Base-by-base conservation (phyloP, 345 rosid species). In the Excoecaria agallocha region DNA sequence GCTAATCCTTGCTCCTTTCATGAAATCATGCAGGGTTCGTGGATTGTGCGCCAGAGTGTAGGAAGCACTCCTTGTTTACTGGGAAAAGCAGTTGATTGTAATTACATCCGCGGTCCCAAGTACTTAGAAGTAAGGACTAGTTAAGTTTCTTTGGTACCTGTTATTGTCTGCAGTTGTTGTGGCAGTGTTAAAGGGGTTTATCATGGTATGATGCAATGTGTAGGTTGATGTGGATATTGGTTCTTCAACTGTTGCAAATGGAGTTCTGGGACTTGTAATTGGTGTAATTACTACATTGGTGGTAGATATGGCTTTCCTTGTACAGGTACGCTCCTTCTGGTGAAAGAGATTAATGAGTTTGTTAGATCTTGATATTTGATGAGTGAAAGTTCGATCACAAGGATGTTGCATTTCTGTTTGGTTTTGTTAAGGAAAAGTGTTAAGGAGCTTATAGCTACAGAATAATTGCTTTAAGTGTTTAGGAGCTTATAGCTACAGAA, bases 291-390 rank as follows among this genome's bases (percentile, higher is more conserved):
- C 90, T 58, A 75, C 97, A 16, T 83, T 96, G 86, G 98, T 96
- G 66, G 96, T 96, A 60, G 99, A 96, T 74, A 96, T 93, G 99
- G 98, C 99, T 79, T 93, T 96, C 77, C 98, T 96, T 84, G 97
- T 96, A 83, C 99, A 95, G 97, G 90, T 85, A 77, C 54, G 62
- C n/a, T 15, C 35, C 4, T 66, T 76, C 71, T 52, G 4, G 45
- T 58, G 80, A 80, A 77, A 63, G 55, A 17, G 41, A 58, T 46
- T 49, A 38, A 1, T 3, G n/a, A 24, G 38, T 48, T 67, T 55
- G 19, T 25, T 24, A 39, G 38, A 12, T 71, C 5, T 48, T 37
- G 12, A 5, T 24, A 61, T 71, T 3, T 4, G 58, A 61, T 11
- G 6, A 35, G 1, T 2, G 62, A 71, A 41, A 43, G 48, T 30